These are phyloP conservation scores for Microbotryomycetes sp. DNA, from an alignment of 1,284 basidiomycete genomes.

Conservation along the genomic window DNA sequence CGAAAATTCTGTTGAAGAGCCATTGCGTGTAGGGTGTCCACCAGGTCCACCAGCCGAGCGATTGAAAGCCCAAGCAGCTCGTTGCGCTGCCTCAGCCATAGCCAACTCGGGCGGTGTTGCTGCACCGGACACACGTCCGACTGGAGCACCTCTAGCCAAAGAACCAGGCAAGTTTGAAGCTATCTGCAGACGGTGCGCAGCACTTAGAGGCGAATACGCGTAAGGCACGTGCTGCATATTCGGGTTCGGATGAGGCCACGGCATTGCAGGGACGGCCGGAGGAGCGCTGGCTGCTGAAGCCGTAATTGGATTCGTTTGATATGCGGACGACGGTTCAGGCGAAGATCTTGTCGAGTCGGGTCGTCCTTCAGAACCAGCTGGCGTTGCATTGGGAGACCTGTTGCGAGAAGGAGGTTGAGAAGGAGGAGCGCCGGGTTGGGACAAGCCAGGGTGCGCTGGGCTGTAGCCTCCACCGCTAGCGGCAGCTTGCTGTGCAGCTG, in stretches of 20 bases:
- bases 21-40: too few relatives aligned
- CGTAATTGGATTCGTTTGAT: constrained; percentile 4
- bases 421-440: constrained; percentile 10
- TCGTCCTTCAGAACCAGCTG: not conserved
- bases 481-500: constrained; percentile 16
- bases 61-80: not conserved
- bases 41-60: too few relatives aligned
- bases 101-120: not conserved
- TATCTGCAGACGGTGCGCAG: not conserved
- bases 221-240: constrained; percentile 26
- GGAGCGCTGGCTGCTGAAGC: not conserved
- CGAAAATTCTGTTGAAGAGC: not conserved
- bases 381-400: not conserved
- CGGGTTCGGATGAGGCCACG: constrained; percentile 26
- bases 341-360: not conserved
- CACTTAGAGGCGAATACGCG: constrained; percentile 25
- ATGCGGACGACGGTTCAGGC: constrained; percentile 3
- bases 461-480: constrained; percentile 15
- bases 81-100: not conserved
- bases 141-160: not conserved
- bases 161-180: not conserved
- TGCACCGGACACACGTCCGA: not conserved
- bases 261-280: constrained; percentile 1
- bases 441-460: constrained; percentile 14
- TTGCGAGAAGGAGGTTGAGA: constrained; percentile 11